Percentiles rank a stretch among this genome's conserved stretches.
These are phyloP conservation scores for Fusarium zealandicum DNA, from an alignment of 2,329 filamentous ascomycete genomes.

Conservation along the genomic window DNA sequence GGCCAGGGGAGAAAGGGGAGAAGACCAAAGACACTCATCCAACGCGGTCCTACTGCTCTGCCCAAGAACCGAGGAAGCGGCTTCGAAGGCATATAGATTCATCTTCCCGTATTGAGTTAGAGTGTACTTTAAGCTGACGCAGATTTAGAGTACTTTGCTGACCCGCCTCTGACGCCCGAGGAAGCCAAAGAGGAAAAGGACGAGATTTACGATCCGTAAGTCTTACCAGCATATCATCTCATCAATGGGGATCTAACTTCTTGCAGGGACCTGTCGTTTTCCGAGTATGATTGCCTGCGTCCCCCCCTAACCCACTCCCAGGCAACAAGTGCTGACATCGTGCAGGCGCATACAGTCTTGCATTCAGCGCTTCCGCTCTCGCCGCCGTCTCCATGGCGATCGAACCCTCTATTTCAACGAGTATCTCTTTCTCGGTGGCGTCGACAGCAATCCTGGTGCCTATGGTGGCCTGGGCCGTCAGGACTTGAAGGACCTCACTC, in stretches of 20 bases:
- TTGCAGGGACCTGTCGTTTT: conserved; percentile 59
- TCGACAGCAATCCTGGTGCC: conserved; percentile 64
- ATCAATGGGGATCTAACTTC: conserved; percentile 27
- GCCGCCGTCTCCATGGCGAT: conserved; percentile 73
- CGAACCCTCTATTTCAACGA: conserved; percentile 74
- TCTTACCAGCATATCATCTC: conserved; percentile 6
- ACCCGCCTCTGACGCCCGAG: conserved; percentile 76
- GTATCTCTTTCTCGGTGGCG: conserved; percentile 83
- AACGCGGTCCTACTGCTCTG: conserved; percentile 51
- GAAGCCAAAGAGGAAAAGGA: conserved; percentile 70
- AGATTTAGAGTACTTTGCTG: conserved; percentile 72
- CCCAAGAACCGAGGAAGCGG: conserved; percentile 63
- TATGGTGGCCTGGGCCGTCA: conserved; percentile 69
- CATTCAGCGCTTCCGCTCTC: conserved; percentile 80
- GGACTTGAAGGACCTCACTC: conserved; percentile 63
- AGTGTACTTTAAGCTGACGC: conserved; percentile 18
- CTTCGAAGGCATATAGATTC: conserved; percentile 66
- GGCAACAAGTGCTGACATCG: conserved; percentile 23
- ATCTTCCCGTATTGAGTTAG: not conserved
- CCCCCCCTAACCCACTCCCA: not conserved
- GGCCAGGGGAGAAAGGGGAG: conserved; percentile 30
- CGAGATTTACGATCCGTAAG: conserved; percentile 72
- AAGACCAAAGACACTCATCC: conserved; percentile 18
- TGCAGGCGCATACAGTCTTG: conserved; percentile 81
- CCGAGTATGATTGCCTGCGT: conserved; percentile 54